Evolutionary conservation across 2,329 filamentous ascomycete genomes (phyloP).

Genomic region (Kalaharituber pfeilii): DNA sequence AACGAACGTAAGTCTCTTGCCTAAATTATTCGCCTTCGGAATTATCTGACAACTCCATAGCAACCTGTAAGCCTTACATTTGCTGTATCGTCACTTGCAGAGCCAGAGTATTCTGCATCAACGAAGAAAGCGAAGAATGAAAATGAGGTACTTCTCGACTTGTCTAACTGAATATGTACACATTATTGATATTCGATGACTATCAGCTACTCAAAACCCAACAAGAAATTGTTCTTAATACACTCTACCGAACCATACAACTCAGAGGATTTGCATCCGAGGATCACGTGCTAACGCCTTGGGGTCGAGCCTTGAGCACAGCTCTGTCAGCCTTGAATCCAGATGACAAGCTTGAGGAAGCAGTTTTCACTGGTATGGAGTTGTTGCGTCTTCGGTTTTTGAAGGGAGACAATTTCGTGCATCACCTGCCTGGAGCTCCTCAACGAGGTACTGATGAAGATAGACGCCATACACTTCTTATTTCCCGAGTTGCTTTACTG

Average conservation of each 20-base stretch:
- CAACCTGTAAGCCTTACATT: slow-evolving; percentile 36
- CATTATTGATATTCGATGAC: slow-evolving; percentile 4
- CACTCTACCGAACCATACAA: slow-evolving; percentile 77
- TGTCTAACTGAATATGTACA: slow-evolving; percentile 2
- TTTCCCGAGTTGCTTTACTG: slow-evolving; percentile 72
- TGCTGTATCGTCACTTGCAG: slow-evolving; percentile 50
- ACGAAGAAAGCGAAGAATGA: slow-evolving; percentile 44
- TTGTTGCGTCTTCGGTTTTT: slow-evolving; percentile 63
- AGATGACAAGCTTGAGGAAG: slow-evolving; percentile 48
- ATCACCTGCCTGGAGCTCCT: slow-evolving; percentile 39
- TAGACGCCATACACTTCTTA: slow-evolving; percentile 43
- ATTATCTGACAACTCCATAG: slow-evolving; percentile 3
- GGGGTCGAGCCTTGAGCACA: slow-evolving; percentile 63
- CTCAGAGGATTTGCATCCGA: slow-evolving; percentile 70
- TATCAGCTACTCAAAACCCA: slow-evolving; percentile 37
- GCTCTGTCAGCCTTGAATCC: slow-evolving; percentile 47
- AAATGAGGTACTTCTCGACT: slow-evolving; percentile 25
- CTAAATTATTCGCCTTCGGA: neutral
- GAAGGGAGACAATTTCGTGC: slow-evolving; percentile 49
- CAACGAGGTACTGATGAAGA: slow-evolving; percentile 32
- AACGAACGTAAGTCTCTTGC: neutral
- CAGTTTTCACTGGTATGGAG: slow-evolving; percentile 68
- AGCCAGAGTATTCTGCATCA: slow-evolving; percentile 50
- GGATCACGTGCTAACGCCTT: slow-evolving; percentile 60
- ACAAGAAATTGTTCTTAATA: slow-evolving; percentile 55